Evolutionary conservation across 306 rosid genomes (phyloP).

Genomic region (Cajanus cajan): DNA sequence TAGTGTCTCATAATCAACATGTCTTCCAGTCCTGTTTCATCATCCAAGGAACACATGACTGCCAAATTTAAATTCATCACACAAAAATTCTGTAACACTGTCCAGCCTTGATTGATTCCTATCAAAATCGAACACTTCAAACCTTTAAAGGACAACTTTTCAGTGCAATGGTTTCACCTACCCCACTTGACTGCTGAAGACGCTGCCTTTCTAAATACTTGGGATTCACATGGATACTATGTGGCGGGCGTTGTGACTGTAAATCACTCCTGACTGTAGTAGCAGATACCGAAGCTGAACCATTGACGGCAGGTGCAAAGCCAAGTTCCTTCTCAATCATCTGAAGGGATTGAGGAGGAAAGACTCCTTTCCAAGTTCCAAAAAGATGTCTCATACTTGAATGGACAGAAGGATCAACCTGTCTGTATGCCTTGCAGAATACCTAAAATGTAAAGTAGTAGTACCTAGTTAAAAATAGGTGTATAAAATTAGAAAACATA

Average conservation of each 20-base stretch:
- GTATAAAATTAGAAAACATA: background rate
- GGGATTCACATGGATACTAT: slow-evolving; percentile 92
- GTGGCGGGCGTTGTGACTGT: slow-evolving; percentile 70
- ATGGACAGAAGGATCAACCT: slow-evolving; percentile 72
- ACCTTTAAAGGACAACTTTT: background rate
- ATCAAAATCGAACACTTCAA: background rate
- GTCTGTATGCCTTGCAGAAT: slow-evolving; percentile 85
- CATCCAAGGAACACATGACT: slow-evolving; percentile 12
- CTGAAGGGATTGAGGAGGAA: slow-evolving; percentile 80
- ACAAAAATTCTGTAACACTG: background rate
- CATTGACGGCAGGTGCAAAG: slow-evolving; percentile 53
- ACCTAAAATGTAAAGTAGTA: slow-evolving; percentile 56
- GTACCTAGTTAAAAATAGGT: slow-evolving; percentile 22
- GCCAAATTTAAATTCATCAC: too few relatives aligned
- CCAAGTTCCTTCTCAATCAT: slow-evolving; percentile 81
- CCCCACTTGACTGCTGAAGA: slow-evolving; percentile 78
- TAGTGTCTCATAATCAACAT: background rate
- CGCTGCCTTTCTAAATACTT: slow-evolving; percentile 89
- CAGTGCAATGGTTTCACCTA: slow-evolving; percentile 41
- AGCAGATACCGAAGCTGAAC: slow-evolving; percentile 52
- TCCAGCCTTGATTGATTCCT: background rate
- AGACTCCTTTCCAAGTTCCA: slow-evolving; percentile 96
- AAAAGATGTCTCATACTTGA: slow-evolving; percentile 87
- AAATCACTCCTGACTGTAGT: slow-evolving; percentile 62
- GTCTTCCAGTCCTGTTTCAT: slow-evolving; percentile 10